Evolutionary conservation across 2,329 filamentous ascomycete genomes (phyloP).

Genomic region (Fusarium mundagurra): DNA sequence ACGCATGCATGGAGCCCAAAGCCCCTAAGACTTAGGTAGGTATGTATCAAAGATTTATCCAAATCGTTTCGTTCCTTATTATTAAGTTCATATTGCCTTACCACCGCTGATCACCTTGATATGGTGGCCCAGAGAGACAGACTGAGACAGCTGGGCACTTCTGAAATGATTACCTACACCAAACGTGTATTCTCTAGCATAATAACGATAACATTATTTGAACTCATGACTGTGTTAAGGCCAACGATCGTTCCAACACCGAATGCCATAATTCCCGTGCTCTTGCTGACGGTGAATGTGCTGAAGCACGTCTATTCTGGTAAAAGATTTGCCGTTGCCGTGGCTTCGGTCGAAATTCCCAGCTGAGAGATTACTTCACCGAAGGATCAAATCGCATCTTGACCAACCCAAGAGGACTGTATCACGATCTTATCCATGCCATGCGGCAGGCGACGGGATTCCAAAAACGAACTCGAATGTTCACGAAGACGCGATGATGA

Average conservation of each 20-base stretch:
- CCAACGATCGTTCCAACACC: not conserved
- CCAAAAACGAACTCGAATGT: conserved; percentile 34
- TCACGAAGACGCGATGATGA: conserved; percentile 39
- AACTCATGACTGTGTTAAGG: not conserved
- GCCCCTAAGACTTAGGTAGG: not conserved
- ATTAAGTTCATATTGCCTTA: not conserved
- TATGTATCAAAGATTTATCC: not conserved
- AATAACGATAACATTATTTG: not conserved
- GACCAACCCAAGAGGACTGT: not conserved
- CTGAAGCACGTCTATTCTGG: not conserved
- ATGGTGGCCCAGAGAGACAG: not conserved
- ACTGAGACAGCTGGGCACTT: not conserved
- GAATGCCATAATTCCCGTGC: not conserved
- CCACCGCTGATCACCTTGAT: not conserved
- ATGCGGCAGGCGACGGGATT: not conserved
- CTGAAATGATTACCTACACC: not conserved
- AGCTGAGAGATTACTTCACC: not conserved
- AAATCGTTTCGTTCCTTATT: not conserved
- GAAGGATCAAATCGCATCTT: not conserved
- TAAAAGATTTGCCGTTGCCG: not conserved
- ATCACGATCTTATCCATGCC: not conserved
- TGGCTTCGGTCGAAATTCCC: not conserved
- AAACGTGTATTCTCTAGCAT: not conserved
- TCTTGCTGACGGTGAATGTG: not conserved
- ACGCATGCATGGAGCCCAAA: not conserved